Evolutionary conservation across 2,329 filamentous ascomycete genomes (phyloP).

Genomic region (Drechslerella stenobrocha): DNA sequence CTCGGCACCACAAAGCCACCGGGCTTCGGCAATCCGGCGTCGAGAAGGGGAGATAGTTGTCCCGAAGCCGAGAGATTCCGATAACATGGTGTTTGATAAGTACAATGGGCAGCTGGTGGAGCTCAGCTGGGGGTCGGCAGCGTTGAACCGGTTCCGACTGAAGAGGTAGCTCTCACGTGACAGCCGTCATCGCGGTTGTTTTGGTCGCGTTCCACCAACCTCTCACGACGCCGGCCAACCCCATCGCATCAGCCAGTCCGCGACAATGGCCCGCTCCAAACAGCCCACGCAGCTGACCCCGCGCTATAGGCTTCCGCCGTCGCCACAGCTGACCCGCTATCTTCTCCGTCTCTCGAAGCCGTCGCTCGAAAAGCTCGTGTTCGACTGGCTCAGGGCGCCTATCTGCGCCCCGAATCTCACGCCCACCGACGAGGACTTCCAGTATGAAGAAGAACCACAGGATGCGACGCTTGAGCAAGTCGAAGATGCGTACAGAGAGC

Average conservation of each 20-base stretch:
- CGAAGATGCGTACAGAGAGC: constrained; percentile 24
- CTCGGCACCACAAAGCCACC: no score
- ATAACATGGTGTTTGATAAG: background rate
- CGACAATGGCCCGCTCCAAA: constrained; percentile 33
- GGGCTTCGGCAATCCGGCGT: no score
- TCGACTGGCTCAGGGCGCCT: constrained; percentile 40
- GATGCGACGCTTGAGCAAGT: constrained; percentile 30
- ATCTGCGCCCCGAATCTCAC: constrained; percentile 32
- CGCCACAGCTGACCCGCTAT: constrained; percentile 34
- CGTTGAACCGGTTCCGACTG: no score
- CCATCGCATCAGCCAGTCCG: background rate
- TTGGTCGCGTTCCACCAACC: constrained; percentile 3
- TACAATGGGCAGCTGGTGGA: background rate
- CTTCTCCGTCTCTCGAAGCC: constrained; percentile 39
- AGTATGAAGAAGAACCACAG: constrained; percentile 22
- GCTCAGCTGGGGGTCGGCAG: no score
- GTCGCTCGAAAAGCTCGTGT: constrained; percentile 42
- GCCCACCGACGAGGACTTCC: constrained; percentile 37
- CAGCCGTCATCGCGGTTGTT: constrained; percentile 1
- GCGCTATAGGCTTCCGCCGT: constrained; percentile 31
- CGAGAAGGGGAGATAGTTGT: no score
- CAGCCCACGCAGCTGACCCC: constrained; percentile 25
- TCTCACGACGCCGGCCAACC: constrained; percentile 13
- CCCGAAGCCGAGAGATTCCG: background rate
- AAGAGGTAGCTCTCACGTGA: background rate